These are phyloP conservation scores for Mucor racemosus DNA, from an alignment of 371 early-diverging fungal species.

Conservation along the genomic window DNA sequence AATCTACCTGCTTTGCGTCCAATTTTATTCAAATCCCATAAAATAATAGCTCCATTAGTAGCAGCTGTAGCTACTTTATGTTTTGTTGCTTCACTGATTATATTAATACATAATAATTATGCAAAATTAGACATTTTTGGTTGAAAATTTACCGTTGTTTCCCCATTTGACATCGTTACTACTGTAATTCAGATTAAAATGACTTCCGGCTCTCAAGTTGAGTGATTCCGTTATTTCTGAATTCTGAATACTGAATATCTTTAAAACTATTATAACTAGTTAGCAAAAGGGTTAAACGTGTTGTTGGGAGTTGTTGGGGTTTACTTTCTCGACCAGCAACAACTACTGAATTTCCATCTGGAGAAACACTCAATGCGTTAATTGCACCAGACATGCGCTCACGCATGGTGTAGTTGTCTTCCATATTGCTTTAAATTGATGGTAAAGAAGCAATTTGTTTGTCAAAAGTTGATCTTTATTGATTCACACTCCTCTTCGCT, in stretches of 20 bases:
- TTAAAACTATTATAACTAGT: constrained; percentile 56
- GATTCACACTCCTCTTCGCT: too few species aligned
- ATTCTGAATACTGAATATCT: constrained; percentile 64
- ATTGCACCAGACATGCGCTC: constrained; percentile 58
- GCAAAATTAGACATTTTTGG: neutral
- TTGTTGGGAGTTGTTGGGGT: neutral
- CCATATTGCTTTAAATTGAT: neutral
- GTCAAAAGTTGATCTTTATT: too few species aligned
- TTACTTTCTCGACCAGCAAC: constrained; percentile 81
- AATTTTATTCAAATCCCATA: constrained; percentile 72
- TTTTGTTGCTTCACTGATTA: constrained; percentile 40
- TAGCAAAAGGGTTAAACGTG: neutral
- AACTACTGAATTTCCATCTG: constrained; percentile 66
- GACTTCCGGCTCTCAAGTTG: constrained; percentile 74
- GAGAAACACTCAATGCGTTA: constrained; percentile 68
- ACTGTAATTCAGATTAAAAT: constrained; percentile 64
- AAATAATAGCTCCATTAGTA: constrained; percentile 74
- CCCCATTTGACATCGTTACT: constrained; percentile 90
- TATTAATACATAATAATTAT: neutral
- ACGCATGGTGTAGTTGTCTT: constrained; percentile 7
- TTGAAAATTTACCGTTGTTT: constrained; percentile 49
- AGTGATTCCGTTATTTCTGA: constrained; percentile 63
- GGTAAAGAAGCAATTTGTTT: too few species aligned
- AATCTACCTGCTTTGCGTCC: constrained; percentile 48
- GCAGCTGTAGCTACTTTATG: constrained; percentile 79